Percentiles rank a stretch among this genome's conserved stretches.
Conservation (phyloP, 495 filamentous ascomycete species). For the Penicillium pancosmium region DNA sequence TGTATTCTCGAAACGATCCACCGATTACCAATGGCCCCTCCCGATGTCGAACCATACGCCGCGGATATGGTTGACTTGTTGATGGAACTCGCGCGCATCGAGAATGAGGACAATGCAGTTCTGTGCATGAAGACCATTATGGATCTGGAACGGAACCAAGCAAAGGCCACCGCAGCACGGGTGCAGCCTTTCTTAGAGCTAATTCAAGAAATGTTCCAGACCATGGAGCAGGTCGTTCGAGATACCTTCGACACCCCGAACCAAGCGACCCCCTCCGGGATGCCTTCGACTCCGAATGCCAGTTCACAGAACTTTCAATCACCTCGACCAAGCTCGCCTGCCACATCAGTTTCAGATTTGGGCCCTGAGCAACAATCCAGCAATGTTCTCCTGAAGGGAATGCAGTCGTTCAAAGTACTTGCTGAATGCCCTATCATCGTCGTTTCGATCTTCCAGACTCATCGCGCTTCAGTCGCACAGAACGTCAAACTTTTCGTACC, state of each 20-base stretch:
- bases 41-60: constrained; percentile 87
- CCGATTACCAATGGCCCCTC: constrained; percentile 78
- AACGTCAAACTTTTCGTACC: constrained; percentile 95
- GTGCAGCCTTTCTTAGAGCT: constrained; percentile 90
- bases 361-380: constrained; percentile 79
- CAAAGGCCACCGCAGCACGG: constrained; percentile 73
- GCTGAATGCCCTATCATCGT: constrained; percentile 98
- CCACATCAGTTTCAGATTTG: constrained; percentile 75
- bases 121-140: constrained; percentile 97
- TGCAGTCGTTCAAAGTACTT: constrained; percentile 98
- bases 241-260: constrained; percentile 85
- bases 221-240: constrained; percentile 87
- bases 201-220: constrained; percentile 94
- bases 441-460: constrained; percentile 95
- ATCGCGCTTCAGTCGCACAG: constrained; percentile 71
- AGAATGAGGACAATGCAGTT: constrained; percentile 98
- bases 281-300: constrained; percentile 78
- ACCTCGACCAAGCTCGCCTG: constrained; percentile 85
- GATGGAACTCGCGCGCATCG: constrained; percentile 81
- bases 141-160: constrained; percentile 91
- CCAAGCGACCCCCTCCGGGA: constrained; percentile 63
- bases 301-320: constrained; percentile 75
- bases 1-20: constrained; percentile 93
- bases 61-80: constrained; percentile 82
- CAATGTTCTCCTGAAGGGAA: constrained; percentile 80